Evolutionary conservation across 306 rosid species (phyloP), one percentile per base, ranked within the genome.

Genomic region (Vigna nakashimae): DNA sequence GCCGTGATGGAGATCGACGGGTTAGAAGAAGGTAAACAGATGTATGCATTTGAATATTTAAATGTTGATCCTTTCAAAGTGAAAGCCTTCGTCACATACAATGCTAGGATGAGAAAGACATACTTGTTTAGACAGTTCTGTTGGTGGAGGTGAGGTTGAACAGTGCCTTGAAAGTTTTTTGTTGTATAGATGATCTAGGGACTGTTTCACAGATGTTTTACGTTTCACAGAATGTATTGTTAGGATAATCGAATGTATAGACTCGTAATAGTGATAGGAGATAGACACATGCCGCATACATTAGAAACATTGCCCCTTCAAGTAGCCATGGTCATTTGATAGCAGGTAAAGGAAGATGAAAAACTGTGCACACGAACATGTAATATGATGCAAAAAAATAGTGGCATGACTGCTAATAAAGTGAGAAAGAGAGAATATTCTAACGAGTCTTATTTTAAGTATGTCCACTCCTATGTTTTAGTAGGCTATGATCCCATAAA

Each of bases 1-100:
- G 96, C 97, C 0, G 96, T 92, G 84, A 92, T 89, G 96, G 92
- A 92, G 80, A 80, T 92, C n/a, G 91, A 92, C 66, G 93, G 88
- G 50, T 68, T 92, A 85, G 97, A 92, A 71, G 97, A 92, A 85
- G 90, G 87, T 26, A 87, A 65, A 66, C 91, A 90, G 80, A 92
- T 92, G 97, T 90, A 90, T 18, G 96, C 96, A 42, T 90, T 90
- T 16, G 93, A 92, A 77, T 92, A 88, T 83, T 82, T 92, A 72
- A 92, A 92, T 38, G 93, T 90, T 0, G 89, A 92, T 80, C 96
- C 93, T 2, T 80, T 90, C 63, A 92, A 90, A 86, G 91, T 96
- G 45, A 84, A 96, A 78, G 93, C 96, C 40, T 89, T 92, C 75
- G 40, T 92, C 86, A 87, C 97, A 5, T 92, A 92, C 80, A 72